Conservation (phyloP, 164 flowering plant genomes). For the Taxillus chinensis region DNA sequence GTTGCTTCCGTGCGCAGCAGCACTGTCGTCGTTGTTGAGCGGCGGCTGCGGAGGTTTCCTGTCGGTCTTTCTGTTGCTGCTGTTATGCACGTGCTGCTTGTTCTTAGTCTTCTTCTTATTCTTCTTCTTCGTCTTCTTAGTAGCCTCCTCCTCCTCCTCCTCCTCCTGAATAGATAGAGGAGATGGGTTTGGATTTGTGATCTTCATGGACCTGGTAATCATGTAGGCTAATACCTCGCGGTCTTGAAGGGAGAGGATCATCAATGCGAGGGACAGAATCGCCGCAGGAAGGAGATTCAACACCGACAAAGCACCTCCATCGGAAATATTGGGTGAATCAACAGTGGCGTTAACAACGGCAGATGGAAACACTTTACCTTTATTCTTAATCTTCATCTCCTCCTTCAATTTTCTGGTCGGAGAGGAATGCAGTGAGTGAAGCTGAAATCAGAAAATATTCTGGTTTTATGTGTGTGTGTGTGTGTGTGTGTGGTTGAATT, state of each 20-base stretch:
- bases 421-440: background rate
- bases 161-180: conserved; percentile 20
- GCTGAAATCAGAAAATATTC: too few species aligned
- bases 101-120: too few species aligned
- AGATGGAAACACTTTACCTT: conserved; percentile 72
- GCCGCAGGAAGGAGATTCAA: conserved; percentile 57
- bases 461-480: too few species aligned
- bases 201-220: conserved; percentile 47
- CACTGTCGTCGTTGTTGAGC: background rate
- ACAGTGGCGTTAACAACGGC: conserved; percentile 20
- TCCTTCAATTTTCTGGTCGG: background rate
- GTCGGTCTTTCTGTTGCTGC: too few species aligned
- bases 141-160: conserved; percentile 12
- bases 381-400: conserved; percentile 15
- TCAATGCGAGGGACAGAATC: conserved; percentile 33
- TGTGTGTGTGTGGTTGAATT: too few species aligned
- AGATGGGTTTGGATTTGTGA: conserved; percentile 13
- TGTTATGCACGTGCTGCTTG: too few species aligned
- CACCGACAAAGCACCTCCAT: conserved; percentile 27
- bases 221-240: conserved; percentile 65
- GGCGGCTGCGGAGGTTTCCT: background rate
- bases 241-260: conserved; percentile 47
- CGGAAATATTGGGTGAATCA: conserved; percentile 10
- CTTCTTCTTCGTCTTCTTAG: too few species aligned
- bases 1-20: background rate